Evolutionary conservation across 169 alveolate genomes (phyloP), one percentile per base, ranked within the genome.

Genomic region (Babesia ovis): DNA sequence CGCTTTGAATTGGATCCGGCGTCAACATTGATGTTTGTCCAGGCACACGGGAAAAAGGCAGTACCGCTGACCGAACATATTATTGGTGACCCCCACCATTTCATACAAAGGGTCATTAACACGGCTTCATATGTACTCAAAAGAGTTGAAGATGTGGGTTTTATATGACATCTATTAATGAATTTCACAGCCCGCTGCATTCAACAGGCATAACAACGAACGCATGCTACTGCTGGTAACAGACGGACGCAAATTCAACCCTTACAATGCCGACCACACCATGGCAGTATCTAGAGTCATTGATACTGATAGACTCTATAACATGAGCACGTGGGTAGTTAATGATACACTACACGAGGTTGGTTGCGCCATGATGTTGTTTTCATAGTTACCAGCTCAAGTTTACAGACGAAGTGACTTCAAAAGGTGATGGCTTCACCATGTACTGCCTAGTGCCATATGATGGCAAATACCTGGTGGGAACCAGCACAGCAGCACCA

Each of bases 1-100:
- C 59, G 74, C 6, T 64, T 64, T 41, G 62, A 50, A 37, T 23
- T 64, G 41, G 61, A 64, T 54, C 74, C 74, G 22, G 35, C 59
- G 46, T 14, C 48, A 4, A 64, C 74, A 29, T 12, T 64, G 27
- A 64, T 64, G 74, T 32, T 64, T 31, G 61, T 64, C 31, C 74
- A 64, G 23, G 74, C 74, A 41, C 74, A 64, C 50, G 74, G 74
- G 3, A 64, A 64, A 29, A 45, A 46, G 50, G 74, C 74, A 4
- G 34, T 48, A 0, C 48, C 54, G 18, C 41, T 64, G 5, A 64
- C 31, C 5, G 62, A 64, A 1, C n/a, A 31, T 61, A 25, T 46
- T 3, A 8, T 64, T 9, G 51, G 23, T 2, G 22, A 64, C 39
- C 74, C 74, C 23, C 53, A 16, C 25, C 48, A 48, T 16, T 64